phyloP scores from a whole-genome alignment of 202 grass and related monocot genomes.

The Panicum hallii region DNA sequence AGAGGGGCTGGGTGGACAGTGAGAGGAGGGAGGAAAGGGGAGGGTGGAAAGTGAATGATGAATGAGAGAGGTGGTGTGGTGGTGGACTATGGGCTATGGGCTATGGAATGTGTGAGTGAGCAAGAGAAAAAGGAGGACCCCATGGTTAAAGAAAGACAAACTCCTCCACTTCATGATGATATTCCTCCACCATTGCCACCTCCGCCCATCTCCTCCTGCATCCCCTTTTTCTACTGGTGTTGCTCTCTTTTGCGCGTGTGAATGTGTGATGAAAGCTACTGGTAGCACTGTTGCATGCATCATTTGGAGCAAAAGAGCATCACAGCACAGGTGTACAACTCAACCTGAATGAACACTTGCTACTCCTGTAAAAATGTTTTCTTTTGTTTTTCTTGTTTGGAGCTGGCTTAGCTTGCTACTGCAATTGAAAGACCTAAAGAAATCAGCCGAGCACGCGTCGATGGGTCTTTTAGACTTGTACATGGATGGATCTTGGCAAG shows the following conservation, averaged over 20 bases:
- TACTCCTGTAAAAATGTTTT: neutral
- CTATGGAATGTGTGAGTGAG: constrained; percentile 8
- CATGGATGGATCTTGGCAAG: constrained; percentile 41
- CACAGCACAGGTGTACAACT: constrained; percentile 41
- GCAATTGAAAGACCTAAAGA: constrained; percentile 13
- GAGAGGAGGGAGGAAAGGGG: neutral
- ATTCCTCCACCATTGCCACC: constrained; percentile 56
- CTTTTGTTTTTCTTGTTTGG: neutral
- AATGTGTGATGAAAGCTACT: constrained; percentile 41
- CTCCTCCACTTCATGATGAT: constrained; percentile 60
- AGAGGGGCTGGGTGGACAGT: constrained; percentile 14
- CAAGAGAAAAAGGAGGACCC: constrained; percentile 36
- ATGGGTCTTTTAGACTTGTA: constrained; percentile 31
- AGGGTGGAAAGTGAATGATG: constrained; percentile 48
- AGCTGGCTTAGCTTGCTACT: constrained; percentile 31
- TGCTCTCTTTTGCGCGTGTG: constrained; percentile 4
- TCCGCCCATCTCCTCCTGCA: constrained; percentile 45
- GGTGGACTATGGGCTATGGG: constrained; percentile 43
- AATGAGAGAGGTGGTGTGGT: constrained; percentile 13
- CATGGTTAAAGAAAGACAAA: constrained; percentile 62
- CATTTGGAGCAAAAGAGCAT: constrained; percentile 57
- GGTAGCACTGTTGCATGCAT: constrained; percentile 43
- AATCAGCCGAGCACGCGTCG: neutral
- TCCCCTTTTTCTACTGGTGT: constrained; percentile 39
- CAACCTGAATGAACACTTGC: constrained; percentile 28